These are phyloP conservation scores for Macrocybe gigantea DNA, from an alignment of 768 basidiomycete species.

Conservation along the genomic window DNA sequence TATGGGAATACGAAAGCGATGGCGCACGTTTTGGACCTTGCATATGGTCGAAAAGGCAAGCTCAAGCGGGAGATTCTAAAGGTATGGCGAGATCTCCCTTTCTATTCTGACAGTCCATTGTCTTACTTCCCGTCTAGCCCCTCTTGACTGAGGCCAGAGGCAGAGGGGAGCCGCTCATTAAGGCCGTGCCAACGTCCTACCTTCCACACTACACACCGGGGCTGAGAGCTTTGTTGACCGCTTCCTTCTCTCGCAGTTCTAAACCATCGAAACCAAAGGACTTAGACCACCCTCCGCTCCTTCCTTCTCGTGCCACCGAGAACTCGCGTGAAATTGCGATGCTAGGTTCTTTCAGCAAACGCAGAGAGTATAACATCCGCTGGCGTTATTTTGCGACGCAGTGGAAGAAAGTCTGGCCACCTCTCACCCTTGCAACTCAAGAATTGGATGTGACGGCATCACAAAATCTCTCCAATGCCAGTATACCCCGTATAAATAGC, in stretches of 20 bases:
- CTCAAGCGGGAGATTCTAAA: conserved; percentile 63
- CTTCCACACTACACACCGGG: conserved; percentile 64
- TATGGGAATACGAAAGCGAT: conserved; percentile 43
- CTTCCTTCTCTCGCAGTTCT: conserved; percentile 35
- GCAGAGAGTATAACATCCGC: conserved; percentile 68
- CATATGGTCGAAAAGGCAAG: conserved; percentile 74
- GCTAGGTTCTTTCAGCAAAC: conserved; percentile 64
- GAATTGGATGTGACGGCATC: conserved; percentile 2
- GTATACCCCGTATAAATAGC: conserved; percentile 32
- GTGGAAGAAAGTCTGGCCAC: conserved; percentile 50
- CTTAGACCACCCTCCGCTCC: conserved; percentile 43
- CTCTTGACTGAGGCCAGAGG: conserved; percentile 42
- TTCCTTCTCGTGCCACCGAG: conserved; percentile 54
- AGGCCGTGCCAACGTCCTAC: conserved; percentile 48
- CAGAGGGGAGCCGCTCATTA: conserved; percentile 39
- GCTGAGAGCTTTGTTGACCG: conserved; percentile 57
- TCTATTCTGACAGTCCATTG: not conserved
- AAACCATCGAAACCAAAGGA: conserved; percentile 36
- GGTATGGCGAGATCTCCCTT: conserved; percentile 30
- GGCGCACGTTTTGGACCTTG: conserved; percentile 53
- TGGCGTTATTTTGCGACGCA: conserved; percentile 59
- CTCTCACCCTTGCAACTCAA: conserved; percentile 27
- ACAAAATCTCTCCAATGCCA: conserved; percentile 11
- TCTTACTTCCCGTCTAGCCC: conserved; percentile 34
- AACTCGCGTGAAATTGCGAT: conserved; percentile 51